Base-by-base conservation (phyloP, 129 eudicot genomes). In the Helichrysum umbraculigerum region DNA sequence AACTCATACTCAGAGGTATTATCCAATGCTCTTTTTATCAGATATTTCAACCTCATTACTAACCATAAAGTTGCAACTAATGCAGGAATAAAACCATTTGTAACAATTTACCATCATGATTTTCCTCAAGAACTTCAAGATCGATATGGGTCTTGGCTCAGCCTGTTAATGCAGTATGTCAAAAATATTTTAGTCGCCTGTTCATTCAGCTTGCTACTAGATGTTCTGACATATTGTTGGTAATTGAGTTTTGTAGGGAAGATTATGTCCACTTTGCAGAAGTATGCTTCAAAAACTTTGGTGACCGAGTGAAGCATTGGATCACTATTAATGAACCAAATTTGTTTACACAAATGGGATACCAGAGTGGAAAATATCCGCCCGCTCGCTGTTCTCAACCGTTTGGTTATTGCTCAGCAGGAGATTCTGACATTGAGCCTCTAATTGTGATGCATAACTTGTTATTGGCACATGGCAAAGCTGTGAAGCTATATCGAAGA, bases 231-330 rank as follows among this genome's bases (percentile, higher is more conserved):
- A 57, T 54, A 54, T 54, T 4, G 60, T 17, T 4, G 8, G 60
- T 25, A 25, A 25, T 25, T 25, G 28, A 25, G 1, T 61, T 12
- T 72, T 59, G 76, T 69, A 91, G 97, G 94, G 92, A 89, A 67
- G 99, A 95, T 19, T 95, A 76, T 72, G 78, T 86, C 35, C 82
- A 86, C 75, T 91, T 76, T 83, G 90, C 99, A 22, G 77, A 87
- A 77, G 85, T 68, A 9, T 91, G 97, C 68, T 91, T 91, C 52
- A 68, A 81, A 67, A 75, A 83, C 59, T 95, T 91, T 71, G 97
- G 88, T 41, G 89, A 95, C 68, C 88, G 96, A 51, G 97, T 91
- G 77, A 95, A 86, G 87, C 64, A 89, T 62, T 91, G 95, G 97
- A 56, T 51, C 30, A 84, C 92, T 1, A 89, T 95, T 65, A 95